Conservation (phyloP, 1,284 basidiomycete genomes). For the Ceratobasidium theobromae region DNA sequence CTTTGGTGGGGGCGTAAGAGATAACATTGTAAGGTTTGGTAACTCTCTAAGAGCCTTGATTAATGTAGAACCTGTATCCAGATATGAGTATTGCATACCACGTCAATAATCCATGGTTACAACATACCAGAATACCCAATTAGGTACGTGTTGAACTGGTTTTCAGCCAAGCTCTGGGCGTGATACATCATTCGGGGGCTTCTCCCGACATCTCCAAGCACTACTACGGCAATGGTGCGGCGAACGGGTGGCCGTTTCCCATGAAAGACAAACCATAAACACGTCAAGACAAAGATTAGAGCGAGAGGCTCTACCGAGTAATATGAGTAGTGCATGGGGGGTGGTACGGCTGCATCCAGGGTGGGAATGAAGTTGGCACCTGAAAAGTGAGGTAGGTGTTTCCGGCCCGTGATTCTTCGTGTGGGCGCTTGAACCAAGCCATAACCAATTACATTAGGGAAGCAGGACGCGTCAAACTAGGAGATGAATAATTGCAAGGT, state of each 20-base stretch:
- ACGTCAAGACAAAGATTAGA: background rate
- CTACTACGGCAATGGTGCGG: slow-evolving; percentile 81
- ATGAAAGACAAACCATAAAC: background rate
- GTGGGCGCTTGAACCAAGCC: no score
- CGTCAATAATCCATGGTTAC: background rate
- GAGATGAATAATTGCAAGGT: no score
- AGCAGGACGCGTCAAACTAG: no score
- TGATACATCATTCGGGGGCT: slow-evolving; percentile 99
- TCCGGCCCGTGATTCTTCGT: no score
- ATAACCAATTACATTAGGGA: no score
- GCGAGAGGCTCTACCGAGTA: background rate
- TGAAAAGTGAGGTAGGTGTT: background rate
- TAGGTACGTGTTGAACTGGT: slow-evolving; percentile 77
- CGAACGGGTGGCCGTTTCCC: slow-evolving; percentile 46
- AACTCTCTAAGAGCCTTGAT: slow-evolving; percentile 19
- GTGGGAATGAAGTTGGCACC: background rate
- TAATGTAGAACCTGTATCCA: slow-evolving; percentile 8
- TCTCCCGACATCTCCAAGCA: slow-evolving; percentile 93
- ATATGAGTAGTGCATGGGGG: background rate
- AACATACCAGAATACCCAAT: slow-evolving; percentile 82
- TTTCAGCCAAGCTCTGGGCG: slow-evolving; percentile 84
- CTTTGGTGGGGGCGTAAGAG: slow-evolving; percentile 50
- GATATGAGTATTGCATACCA: background rate
- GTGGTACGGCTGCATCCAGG: background rate
- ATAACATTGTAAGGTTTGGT: slow-evolving; percentile 22